Percentiles rank a stretch among this genome's conserved stretches.
These are phyloP conservation scores for Russula compacta DNA, from an alignment of 768 basidiomycete genomes.

Conservation along the genomic window DNA sequence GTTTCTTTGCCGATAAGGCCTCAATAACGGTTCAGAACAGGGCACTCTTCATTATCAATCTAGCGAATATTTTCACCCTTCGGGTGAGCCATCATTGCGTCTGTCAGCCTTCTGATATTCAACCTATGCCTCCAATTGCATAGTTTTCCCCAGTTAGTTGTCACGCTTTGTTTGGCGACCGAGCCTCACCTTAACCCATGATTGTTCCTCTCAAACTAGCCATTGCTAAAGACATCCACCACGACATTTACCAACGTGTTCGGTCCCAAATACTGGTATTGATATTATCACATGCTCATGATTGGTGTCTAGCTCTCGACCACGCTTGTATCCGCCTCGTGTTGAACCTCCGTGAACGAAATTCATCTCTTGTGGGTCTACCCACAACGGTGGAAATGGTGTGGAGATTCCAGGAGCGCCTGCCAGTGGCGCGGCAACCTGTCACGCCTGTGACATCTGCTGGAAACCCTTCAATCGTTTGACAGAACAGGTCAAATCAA, in stretches of 20 bases:
- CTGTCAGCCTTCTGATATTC: background rate
- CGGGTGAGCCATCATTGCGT: background rate
- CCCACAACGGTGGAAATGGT: background rate
- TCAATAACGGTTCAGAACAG: background rate
- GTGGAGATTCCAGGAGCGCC: background rate
- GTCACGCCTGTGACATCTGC: background rate
- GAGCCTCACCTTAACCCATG: background rate
- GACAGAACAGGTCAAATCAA: background rate
- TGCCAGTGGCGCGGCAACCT: background rate
- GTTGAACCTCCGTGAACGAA: constrained; percentile 9
- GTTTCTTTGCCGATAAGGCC: background rate
- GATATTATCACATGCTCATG: background rate
- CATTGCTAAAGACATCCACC: background rate
- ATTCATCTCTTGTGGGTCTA: background rate
- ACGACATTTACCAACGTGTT: constrained; percentile 11
- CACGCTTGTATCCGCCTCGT: constrained; percentile 13
- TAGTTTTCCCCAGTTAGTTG: constrained; percentile 8
- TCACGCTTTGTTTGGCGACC: too few relatives aligned
- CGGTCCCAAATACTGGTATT: background rate
- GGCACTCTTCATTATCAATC: constrained; percentile 6
- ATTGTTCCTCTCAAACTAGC: background rate
- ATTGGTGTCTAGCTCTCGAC: background rate
- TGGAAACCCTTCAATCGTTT: too few relatives aligned
- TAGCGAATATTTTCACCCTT: constrained; percentile 7
- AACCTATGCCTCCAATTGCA: background rate